These are phyloP conservation scores for Acmispon strigosus DNA, from an alignment of 306 rosid species.

Conservation along the genomic window DNA sequence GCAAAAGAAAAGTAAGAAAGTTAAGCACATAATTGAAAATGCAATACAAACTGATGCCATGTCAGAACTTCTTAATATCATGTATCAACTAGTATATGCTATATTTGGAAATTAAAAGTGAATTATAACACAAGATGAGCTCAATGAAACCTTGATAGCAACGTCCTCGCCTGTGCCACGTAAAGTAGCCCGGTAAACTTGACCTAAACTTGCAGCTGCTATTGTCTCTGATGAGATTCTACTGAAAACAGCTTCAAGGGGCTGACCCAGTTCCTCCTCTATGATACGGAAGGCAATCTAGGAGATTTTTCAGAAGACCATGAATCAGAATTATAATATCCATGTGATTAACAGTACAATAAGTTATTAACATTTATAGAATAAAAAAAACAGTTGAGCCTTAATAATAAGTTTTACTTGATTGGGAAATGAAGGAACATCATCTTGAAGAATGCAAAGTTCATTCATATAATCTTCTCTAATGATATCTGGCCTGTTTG, in stretches of 20 bases:
- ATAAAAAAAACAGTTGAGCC: not conserved
- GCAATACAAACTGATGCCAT: not conserved
- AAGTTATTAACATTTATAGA: not conserved
- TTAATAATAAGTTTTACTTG: conserved; percentile 43
- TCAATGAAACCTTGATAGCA: conserved; percentile 77
- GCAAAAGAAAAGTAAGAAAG: not conserved
- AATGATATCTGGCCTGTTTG: conserved; percentile 94
- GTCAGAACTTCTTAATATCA: not conserved
- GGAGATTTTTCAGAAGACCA: conserved; percentile 26
- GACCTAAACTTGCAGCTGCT: conserved; percentile 99
- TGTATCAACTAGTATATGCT: not conserved
- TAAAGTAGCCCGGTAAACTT: conserved; percentile 95
- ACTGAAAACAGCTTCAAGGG: conserved; percentile 92
- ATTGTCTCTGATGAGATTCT: conserved; percentile 82
- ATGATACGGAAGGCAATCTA: conserved; percentile 83
- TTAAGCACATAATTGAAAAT: not conserved
- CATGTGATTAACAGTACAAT: not conserved
- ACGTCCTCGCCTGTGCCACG: conserved; percentile 90
- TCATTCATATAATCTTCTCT: conserved; percentile 99
- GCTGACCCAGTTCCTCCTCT: conserved; percentile 92
- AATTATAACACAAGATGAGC: conserved; percentile 10
- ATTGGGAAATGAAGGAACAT: conserved; percentile 94
- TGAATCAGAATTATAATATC: conserved; percentile 3
- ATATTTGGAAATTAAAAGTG: not conserved
- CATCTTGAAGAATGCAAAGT: conserved; percentile 98